These are phyloP conservation scores for Trametes gibbosa DNA, from an alignment of 768 basidiomycete genomes.

Conservation along the genomic window DNA sequence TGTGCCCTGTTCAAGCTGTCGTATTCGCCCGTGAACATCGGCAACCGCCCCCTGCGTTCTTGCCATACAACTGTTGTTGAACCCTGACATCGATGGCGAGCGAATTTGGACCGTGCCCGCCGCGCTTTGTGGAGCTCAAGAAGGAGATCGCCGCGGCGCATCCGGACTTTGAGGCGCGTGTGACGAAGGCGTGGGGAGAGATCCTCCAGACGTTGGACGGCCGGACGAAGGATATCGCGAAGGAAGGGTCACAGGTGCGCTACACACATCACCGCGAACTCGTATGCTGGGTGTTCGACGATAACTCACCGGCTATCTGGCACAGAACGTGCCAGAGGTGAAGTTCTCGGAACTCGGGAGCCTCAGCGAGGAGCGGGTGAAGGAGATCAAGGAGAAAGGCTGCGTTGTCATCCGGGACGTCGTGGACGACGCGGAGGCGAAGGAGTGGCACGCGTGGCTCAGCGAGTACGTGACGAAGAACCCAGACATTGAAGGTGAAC, in stretches of 20 bases:
- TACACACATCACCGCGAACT: neutral
- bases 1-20: no score
- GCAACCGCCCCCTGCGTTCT: no score
- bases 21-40: no score
- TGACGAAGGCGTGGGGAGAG: constrained; percentile 56
- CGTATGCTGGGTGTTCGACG: neutral
- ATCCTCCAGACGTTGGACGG: constrained; percentile 50
- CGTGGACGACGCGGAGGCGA: constrained; percentile 54
- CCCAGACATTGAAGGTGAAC: constrained; percentile 48
- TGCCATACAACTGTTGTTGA: neutral
- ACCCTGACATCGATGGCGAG: neutral
- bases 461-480: constrained; percentile 57
- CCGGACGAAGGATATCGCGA: constrained; percentile 43
- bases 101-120: constrained; percentile 34
- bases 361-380: constrained; percentile 44
- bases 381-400: constrained; percentile 52
- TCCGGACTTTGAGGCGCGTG: constrained; percentile 48
- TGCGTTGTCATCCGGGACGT: constrained; percentile 61
- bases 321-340: constrained; percentile 61
- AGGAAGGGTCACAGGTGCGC: constrained; percentile 49
- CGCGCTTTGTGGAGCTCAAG: constrained; percentile 58
- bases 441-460: constrained; percentile 55
- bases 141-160: constrained; percentile 50
- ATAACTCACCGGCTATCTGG: neutral
- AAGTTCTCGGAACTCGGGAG: constrained; percentile 51